phyloP scores from a whole-genome alignment of 225 moss, liverwort and hornwort genomes.

The Straminergon stramineum region DNA sequence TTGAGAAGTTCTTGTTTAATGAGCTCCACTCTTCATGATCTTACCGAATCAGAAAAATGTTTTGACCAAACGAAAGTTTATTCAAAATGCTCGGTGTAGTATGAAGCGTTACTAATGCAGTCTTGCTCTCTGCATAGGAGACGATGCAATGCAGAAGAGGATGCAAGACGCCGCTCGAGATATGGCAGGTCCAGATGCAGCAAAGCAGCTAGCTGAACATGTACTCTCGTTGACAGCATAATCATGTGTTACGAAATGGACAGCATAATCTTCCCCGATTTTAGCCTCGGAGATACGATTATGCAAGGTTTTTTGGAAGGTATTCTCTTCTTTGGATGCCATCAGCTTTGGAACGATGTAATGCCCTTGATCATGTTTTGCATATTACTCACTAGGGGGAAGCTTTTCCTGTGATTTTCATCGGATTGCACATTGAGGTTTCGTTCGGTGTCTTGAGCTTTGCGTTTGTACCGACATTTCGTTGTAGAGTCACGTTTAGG shows the following conservation, averaged over 20 bases:
- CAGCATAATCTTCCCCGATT: neutral
- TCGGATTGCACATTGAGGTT: neutral
- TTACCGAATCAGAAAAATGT: neutral
- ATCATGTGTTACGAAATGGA: neutral
- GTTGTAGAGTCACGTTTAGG: neutral
- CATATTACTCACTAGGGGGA: neutral
- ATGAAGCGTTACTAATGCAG: neutral
- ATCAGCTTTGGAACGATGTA: neutral
- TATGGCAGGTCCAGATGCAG: constrained; percentile 67
- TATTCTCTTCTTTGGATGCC: neutral
- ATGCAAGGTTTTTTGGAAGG: neutral
- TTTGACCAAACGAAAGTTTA: no score
- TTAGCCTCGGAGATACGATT: neutral
- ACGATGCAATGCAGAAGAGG: constrained; percentile 27
- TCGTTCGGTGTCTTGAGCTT: neutral
- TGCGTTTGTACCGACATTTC: neutral
- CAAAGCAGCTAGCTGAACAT: constrained; percentile 53
- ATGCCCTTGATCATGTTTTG: neutral
- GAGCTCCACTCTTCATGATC: neutral
- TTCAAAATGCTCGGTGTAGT: neutral
- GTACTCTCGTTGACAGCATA: constrained; percentile 42
- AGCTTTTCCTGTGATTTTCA: neutral
- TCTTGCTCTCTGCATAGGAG: constrained; percentile 21
- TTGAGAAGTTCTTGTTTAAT: neutral
- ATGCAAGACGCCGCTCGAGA: constrained; percentile 55